A percentile compares a stretch with the other conserved stretches of the same genome.
phyloP scores from a whole-genome alignment of 352 stramenopile species.

The Pythium oligandrum region DNA sequence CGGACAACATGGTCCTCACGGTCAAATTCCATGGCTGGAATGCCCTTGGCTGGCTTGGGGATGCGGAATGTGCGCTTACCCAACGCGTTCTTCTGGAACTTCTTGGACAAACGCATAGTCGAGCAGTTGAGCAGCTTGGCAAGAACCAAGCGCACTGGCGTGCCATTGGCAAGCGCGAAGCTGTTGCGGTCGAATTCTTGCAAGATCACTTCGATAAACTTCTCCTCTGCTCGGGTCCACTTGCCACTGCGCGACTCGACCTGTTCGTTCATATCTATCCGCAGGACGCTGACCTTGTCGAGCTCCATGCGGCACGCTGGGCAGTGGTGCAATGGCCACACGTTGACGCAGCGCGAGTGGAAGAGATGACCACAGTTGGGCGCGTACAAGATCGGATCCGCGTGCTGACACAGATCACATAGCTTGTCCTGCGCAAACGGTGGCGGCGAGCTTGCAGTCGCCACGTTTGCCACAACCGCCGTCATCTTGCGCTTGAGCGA shows the following conservation, averaged over 20 bases:
- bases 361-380: slow-evolving; percentile 77
- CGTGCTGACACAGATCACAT: slow-evolving; percentile 77
- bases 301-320: slow-evolving; percentile 54
- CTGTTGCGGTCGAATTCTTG: slow-evolving; percentile 74
- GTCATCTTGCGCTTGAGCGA: slow-evolving; percentile 41
- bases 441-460: slow-evolving; percentile 7
- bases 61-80: slow-evolving; percentile 84
- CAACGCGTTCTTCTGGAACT: slow-evolving; percentile 87
- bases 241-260: slow-evolving; percentile 73
- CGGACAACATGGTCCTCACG: slow-evolving; percentile 52
- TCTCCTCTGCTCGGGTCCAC: slow-evolving; percentile 80
- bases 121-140: slow-evolving; percentile 86
- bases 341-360: slow-evolving; percentile 79
- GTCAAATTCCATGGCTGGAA: slow-evolving; percentile 70
- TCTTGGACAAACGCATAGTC: slow-evolving; percentile 87
- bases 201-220: slow-evolving; percentile 83
- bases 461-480: slow-evolving; percentile 2
- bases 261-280: slow-evolving; percentile 69
- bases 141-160: slow-evolving; percentile 75
- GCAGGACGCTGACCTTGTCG: slow-evolving; percentile 57
- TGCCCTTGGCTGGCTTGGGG: slow-evolving; percentile 55
- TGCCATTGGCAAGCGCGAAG: slow-evolving; percentile 76
- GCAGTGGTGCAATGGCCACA: slow-evolving; percentile 66
- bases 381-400: slow-evolving; percentile 70
- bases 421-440: slow-evolving; percentile 29